These are phyloP conservation scores for Starmerella tilneyi DNA, from an alignment of 805 yeast species.

Conservation along the genomic window DNA sequence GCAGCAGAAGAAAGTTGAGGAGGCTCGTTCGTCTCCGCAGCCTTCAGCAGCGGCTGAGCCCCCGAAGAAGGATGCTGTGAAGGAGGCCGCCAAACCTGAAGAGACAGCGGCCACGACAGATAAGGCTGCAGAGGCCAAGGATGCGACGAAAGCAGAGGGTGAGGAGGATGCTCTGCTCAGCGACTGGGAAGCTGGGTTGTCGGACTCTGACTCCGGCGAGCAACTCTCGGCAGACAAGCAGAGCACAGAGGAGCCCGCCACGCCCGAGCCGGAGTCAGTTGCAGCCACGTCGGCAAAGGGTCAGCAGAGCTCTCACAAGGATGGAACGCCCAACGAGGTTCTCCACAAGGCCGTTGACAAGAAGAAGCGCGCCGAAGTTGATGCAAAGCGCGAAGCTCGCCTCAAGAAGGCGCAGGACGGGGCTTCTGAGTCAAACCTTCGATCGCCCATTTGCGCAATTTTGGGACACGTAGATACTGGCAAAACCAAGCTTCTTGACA, in stretches of 20 bases:
- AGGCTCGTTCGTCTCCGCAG: constrained; percentile 21
- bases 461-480: constrained; percentile 99
- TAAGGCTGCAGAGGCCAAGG: constrained; percentile 24
- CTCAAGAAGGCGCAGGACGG: constrained; percentile 31
- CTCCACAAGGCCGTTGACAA: constrained; percentile 24
- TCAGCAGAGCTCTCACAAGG: constrained; percentile 26
- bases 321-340: constrained; percentile 1
- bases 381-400: constrained; percentile 34
- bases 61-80: constrained; percentile 24
- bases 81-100: constrained; percentile 21
- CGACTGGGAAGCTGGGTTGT: constrained; percentile 71
- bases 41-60: constrained; percentile 4
- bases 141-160: constrained; percentile 30
- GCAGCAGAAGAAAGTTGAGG: background rate
- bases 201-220: constrained; percentile 32
- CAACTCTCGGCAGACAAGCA: constrained; percentile 10
- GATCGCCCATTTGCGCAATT: constrained; percentile 98
- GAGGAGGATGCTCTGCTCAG: constrained; percentile 58
- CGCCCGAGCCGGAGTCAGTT: constrained; percentile 13
- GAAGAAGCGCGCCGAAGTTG: constrained; percentile 34
- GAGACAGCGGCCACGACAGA: constrained; percentile 13
- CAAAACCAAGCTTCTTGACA: constrained; percentile 92
- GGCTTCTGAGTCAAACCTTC: constrained; percentile 48
- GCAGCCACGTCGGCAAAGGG: constrained; percentile 27
- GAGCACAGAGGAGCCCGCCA: constrained; percentile 13